Base-by-base conservation (phyloP, 495 filamentous ascomycete species). In the Cladorrhinum samala region DNA sequence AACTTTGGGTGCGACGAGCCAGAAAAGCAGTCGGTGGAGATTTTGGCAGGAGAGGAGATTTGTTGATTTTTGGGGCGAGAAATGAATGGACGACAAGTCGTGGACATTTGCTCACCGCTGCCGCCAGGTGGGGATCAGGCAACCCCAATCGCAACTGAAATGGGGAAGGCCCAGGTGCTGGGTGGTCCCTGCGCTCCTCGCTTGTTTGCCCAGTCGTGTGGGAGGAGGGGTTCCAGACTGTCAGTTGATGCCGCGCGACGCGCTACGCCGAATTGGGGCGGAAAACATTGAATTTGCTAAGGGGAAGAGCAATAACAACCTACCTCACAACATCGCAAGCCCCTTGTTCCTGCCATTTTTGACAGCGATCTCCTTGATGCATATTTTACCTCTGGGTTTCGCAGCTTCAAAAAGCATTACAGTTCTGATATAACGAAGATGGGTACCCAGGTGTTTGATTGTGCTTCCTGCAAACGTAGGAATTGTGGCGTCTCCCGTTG, bases 51-150 rank as follows among this genome's bases (percentile, higher is more conserved):
- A 46, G 52, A 55, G 56, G 61, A 63, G 62, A 65, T 61, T 63
- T 67, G 61, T 67, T 68, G 64, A 65, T 68, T 68, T 67, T 67
- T 64, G 62, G 64, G 63, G 63, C 61, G 53, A 67, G 60, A 64
- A 61, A 66, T 52, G 58, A 53, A 53, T 53, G 58, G 48, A 46
- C 53, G 55, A 59, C 44, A 45, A 45, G 24, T 49, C 43, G 51
- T 57, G n/a, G n/a, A n/a, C n/a, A n/a, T n/a, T n/a, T n/a, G n/a
- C n/a, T 67, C 66, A 67, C 64, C 66, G 64, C 59, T 55, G 59
- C 55, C 60, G 64, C 52, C 54, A 53, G 54, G 64, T 58, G 65
- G 63, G 41, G 57, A 61, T 63, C 66, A 67, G 64, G 64, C 57
- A 67, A 64, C 55, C 24, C 59, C 54, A 63, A 63, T 59, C 46